Base-by-base conservation (phyloP, 2,329 filamentous ascomycete species). In the Penicillium frequentans region DNA sequence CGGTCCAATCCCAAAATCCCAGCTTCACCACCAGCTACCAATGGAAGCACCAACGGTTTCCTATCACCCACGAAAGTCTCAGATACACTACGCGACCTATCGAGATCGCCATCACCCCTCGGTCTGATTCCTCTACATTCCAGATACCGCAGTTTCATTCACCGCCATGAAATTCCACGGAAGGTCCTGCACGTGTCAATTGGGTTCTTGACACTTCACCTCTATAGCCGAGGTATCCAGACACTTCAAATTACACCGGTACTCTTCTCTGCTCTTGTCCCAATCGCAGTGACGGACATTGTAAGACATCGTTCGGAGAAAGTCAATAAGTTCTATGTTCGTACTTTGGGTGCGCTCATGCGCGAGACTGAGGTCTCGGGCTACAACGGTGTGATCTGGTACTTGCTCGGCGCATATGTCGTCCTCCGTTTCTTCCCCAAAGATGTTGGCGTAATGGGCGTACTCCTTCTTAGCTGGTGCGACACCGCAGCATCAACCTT, bases 331-430 rank as follows among this genome's bases (percentile, higher is more conserved):
- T 73, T 96, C 55, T 99, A 98, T 75, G 93, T 98, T 67, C 86
- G 84, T 55, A 83, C 85, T 37, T 78, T 98, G 14, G 95, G 95
- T 47, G 91, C 93, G 0, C 82, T 99, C 66, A 99, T 99, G 95
- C 90, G 95, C 54, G 95, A 99, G 79, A 95, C 90, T 63, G 95
- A 99, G 77, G 96, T 93, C 65, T 83, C 88, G 48, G 91, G 92
- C 51, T 99, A 91, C 82, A 99, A 99, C 73, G 95, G 95, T 52
- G 93, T 98, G 65, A 96, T 99, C 64, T 97, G 90, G 81, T 99
- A 98, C 76, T 85, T 99, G 10, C 84, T 97, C 8, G 95, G 95
- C 55, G 88, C 92, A 27, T 97, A 92, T 86, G 82, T 87, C 31
- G 91, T 93, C 16, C 84, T 98, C 64, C 86, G 86, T 64, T 91